These are phyloP conservation scores for Cenococcum geophilum DNA, from an alignment of 495 filamentous ascomycete species.

Conservation along the genomic window DNA sequence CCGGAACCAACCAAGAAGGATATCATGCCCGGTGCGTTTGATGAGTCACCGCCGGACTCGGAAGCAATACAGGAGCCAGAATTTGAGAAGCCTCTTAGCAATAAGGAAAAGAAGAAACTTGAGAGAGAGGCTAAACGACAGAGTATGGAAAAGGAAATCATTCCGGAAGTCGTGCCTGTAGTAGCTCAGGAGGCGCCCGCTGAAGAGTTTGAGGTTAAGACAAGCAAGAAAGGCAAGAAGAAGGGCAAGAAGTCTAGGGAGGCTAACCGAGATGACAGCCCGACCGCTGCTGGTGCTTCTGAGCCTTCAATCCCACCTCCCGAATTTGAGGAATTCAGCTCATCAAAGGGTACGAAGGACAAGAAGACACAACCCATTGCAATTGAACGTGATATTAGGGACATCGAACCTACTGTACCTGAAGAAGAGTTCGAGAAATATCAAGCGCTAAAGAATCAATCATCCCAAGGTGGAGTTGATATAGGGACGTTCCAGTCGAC, in stretches of 20 bases:
- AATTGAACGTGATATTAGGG: slow-evolving; percentile 16
- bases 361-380: background rate
- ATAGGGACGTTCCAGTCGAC: slow-evolving; percentile 4
- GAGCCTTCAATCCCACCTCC: background rate
- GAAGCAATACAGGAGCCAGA: slow-evolving; percentile 1
- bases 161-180: slow-evolving; percentile 5
- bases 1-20: slow-evolving; percentile 15
- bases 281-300: background rate
- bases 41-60: slow-evolving; percentile 11
- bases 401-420: slow-evolving; percentile 16
- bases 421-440: slow-evolving; percentile 4
- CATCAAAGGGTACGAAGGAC: background rate
- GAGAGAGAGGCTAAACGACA: slow-evolving; percentile 1
- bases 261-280: slow-evolving; percentile 9
- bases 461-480: slow-evolving; percentile 8
- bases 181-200: slow-evolving; percentile 3
- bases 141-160: slow-evolving; percentile 4
- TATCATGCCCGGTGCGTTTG: slow-evolving; percentile 33
- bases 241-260: slow-evolving; percentile 23
- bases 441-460: slow-evolving; percentile 1
- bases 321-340: background rate
- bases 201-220: slow-evolving; percentile 10
- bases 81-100: slow-evolving; percentile 7
- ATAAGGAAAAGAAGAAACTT: slow-evolving; percentile 30
- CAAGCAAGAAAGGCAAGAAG: slow-evolving; percentile 30